Conservation (phyloP, 371 early-diverging fungal genomes). For the Dipsacomyces acuminosporus region DNA sequence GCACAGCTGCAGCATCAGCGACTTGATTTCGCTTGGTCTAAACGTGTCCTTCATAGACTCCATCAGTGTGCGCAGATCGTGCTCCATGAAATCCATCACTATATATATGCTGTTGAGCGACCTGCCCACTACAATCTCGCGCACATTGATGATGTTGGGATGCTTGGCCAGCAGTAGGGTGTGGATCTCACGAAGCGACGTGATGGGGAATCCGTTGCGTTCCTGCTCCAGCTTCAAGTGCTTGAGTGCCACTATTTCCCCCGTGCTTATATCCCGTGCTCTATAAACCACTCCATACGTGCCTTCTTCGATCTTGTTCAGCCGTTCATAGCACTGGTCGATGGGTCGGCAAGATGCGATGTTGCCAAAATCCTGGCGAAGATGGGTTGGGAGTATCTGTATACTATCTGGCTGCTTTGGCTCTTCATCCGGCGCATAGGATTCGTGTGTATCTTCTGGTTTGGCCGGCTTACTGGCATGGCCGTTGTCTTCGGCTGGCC, state of each 20-base stretch:
- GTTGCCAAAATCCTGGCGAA: conserved; percentile 3
- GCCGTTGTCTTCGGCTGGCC: too few species aligned
- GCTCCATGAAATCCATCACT: conserved; percentile 96
- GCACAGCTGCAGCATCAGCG: conserved; percentile 82
- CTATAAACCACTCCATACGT: conserved; percentile 99
- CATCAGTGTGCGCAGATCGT: conserved; percentile 90
- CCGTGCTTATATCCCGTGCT: conserved; percentile 84
- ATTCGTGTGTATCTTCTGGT: too few species aligned
- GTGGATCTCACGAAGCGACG: conserved; percentile 87
- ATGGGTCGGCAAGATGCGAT: conserved; percentile 28
- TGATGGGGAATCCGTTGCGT: conserved; percentile 93
- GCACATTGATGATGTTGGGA: conserved; percentile 91
- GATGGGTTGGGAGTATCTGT: conserved; percentile 21
- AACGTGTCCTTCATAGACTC: conserved; percentile 75
- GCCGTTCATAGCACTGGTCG: conserved; percentile 67
- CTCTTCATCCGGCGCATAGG: too few species aligned
- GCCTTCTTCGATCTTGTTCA: conserved; percentile 98
- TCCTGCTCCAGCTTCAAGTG: conserved; percentile 94
- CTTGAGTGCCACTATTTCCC: conserved; percentile 96
- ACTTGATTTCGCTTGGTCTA: conserved; percentile 85
- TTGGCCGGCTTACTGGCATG: too few species aligned
- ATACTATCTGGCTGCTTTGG: too few species aligned
- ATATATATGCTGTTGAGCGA: conserved; percentile 80
- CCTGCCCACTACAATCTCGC: conserved; percentile 84
- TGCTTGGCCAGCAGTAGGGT: conserved; percentile 83